Conservation (phyloP, 805 yeast genomes). For the Starmerella stigmatis region DNA sequence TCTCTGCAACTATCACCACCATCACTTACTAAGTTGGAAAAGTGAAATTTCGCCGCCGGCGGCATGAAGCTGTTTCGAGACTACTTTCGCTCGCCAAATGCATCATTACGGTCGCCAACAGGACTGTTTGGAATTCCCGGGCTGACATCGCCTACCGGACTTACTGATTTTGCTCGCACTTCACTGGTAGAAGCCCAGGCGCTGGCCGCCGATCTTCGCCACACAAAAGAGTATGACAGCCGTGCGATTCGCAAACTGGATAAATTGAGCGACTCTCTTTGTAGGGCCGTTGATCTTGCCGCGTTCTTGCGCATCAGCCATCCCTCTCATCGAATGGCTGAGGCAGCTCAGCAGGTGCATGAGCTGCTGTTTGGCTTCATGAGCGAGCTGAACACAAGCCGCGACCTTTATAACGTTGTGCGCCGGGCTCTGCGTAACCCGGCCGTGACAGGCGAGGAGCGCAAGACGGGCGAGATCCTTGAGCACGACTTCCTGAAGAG, state of each 20-base stretch:
- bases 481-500: constrained; percentile 80
- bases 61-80: constrained; percentile 15
- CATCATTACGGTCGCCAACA: constrained; percentile 5
- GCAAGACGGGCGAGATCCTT: constrained; percentile 68
- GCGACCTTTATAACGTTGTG: constrained; percentile 53
- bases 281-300: constrained; percentile 87
- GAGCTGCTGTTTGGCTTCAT: constrained; percentile 84
- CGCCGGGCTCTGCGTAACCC: constrained; percentile 11
- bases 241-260: constrained; percentile 58
- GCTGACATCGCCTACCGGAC: constrained; percentile 58
- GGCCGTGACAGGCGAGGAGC: constrained; percentile 61
- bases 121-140: constrained; percentile 73
- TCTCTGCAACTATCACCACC: neutral
- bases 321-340: constrained; percentile 58
- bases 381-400: constrained; percentile 83
- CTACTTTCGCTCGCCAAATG: constrained; percentile 24
- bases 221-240: constrained; percentile 16
- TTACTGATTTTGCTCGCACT: constrained; percentile 51
- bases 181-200: constrained; percentile 57
- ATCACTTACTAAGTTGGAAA: neutral
- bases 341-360: constrained; percentile 79
- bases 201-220: constrained; percentile 48
- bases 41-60: constrained; percentile 1
- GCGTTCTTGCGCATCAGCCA: constrained; percentile 85
- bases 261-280: constrained; percentile 72